phyloP scores from a whole-genome alignment of 1,284 basidiomycete genomes.

The Coniophora puteana region DNA sequence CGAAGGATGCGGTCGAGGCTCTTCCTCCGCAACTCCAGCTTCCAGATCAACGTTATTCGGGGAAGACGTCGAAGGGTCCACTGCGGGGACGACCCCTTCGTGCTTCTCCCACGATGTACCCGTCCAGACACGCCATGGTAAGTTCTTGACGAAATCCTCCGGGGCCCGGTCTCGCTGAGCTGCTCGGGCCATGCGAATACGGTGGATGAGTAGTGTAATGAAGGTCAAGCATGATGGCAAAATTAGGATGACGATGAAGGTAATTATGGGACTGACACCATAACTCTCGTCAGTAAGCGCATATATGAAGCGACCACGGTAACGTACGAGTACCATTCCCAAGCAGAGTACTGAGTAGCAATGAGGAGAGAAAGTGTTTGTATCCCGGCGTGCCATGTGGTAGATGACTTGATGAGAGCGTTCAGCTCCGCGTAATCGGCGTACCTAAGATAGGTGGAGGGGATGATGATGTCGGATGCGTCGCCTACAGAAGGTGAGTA shows the following conservation, averaged over 20 bases:
- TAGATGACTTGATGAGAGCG: constrained; percentile 60
- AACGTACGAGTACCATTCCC: constrained; percentile 84
- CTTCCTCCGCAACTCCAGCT: constrained; percentile 25
- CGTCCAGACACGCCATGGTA: constrained; percentile 81
- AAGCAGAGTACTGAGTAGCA: constrained; percentile 72
- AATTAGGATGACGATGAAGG: constrained; percentile 75
- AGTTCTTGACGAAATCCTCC: constrained; percentile 66
- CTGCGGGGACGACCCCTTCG: constrained; percentile 36
- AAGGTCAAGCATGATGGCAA: constrained; percentile 80
- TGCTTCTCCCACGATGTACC: constrained; percentile 76
- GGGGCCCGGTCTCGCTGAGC: constrained; percentile 80
- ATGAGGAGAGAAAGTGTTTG: constrained; percentile 72
- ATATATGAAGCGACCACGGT: constrained; percentile 9
- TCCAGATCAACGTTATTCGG: constrained; percentile 37
- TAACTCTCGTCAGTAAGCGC: constrained; percentile 8
- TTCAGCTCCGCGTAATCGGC: constrained; percentile 63
- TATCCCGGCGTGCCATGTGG: constrained; percentile 72
- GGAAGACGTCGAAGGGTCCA: constrained; percentile 25
- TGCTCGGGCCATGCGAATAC: constrained; percentile 70
- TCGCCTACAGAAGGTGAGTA: constrained; percentile 47
- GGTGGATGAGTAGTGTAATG: constrained; percentile 77
- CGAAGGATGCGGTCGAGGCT: constrained; percentile 34
- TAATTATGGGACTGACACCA: constrained; percentile 63
- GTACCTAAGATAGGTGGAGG: constrained; percentile 72
- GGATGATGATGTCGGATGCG: constrained; percentile 66